phyloP scores from a whole-genome alignment of 805 yeast species.

The Candida orba region DNA sequence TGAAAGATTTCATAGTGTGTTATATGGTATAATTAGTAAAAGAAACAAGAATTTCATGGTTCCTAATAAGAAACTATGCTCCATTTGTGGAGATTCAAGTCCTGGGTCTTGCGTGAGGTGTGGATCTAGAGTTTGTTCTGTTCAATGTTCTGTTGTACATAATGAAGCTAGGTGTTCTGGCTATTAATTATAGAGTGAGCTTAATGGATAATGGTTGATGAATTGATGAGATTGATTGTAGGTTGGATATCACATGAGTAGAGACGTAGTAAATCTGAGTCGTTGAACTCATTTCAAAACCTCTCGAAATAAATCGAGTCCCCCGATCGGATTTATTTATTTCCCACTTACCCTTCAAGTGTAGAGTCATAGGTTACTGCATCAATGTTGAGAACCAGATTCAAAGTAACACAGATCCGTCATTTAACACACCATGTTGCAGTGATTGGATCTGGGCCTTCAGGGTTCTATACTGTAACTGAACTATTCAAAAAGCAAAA shows the following conservation, averaged over 20 bases:
- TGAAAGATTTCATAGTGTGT: constrained; percentile 28
- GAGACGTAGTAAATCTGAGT: no score
- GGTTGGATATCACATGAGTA: no score
- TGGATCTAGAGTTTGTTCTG: constrained; percentile 34
- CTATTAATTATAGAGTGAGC: background rate
- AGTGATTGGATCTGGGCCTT: constrained; percentile 92
- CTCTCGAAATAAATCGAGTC: no score
- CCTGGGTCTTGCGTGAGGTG: constrained; percentile 36
- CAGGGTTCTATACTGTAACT: constrained; percentile 87
- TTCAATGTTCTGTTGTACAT: constrained; percentile 34
- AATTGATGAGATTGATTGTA: background rate
- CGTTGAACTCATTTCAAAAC: no score
- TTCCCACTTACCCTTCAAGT: no score
- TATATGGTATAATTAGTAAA: constrained; percentile 24
- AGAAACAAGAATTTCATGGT: constrained; percentile 26
- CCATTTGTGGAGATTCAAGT: constrained; percentile 39
- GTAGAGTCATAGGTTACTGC: no score
- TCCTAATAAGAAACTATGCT: constrained; percentile 34
- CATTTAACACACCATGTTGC: constrained; percentile 20
- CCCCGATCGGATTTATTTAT: no score
- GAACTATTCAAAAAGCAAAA: constrained; percentile 48
- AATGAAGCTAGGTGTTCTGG: constrained; percentile 35
- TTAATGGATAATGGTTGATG: background rate
- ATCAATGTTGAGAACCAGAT: background rate
- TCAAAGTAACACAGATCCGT: background rate